Percentiles rank a stretch among this genome's conserved stretches.
Evolutionary conservation across 495 filamentous ascomycete species (phyloP).

Genomic region (Apodospora peruviana): DNA sequence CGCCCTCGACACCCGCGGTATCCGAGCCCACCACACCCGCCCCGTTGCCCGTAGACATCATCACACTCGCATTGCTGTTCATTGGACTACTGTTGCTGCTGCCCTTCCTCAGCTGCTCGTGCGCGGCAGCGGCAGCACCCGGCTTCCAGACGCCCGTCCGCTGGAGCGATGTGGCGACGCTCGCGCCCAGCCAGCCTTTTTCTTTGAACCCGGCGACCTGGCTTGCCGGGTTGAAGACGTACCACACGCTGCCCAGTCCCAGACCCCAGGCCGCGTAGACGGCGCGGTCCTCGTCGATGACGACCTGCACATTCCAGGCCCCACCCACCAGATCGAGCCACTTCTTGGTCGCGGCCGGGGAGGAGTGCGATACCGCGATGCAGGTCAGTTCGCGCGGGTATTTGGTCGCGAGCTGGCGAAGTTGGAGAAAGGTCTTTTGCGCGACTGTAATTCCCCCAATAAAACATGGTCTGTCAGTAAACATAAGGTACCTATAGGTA

Average conservation of each 20-base stretch:
- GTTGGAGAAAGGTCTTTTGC: constrained; percentile 48
- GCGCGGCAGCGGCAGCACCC: background rate
- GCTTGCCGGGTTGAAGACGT: constrained; percentile 42
- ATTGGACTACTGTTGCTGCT: background rate
- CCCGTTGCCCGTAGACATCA: constrained; percentile 2
- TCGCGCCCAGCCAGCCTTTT: constrained; percentile 38
- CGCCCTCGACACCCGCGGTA: constrained; percentile 13
- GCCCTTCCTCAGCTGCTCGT: too few species aligned
- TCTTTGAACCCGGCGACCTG: constrained; percentile 38
- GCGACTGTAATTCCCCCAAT: constrained; percentile 34
- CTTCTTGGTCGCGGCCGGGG: constrained; percentile 36
- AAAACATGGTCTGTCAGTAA: background rate
- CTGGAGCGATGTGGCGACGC: constrained; percentile 30
- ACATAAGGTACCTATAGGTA: background rate
- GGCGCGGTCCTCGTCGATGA: constrained; percentile 48
- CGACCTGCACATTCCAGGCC: constrained; percentile 38
- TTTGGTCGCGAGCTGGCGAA: constrained; percentile 39
- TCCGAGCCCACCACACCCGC: constrained; percentile 6
- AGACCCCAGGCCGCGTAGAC: constrained; percentile 50
- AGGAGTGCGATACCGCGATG: constrained; percentile 51
- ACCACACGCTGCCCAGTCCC: constrained; percentile 43
- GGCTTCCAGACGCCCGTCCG: constrained; percentile 19
- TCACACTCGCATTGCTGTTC: background rate
- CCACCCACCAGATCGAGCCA: constrained; percentile 48
- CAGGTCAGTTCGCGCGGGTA: constrained; percentile 38